These are phyloP conservation scores for Pichia pseudocactophila DNA, from an alignment of 805 yeast genomes.

Conservation along the genomic window DNA sequence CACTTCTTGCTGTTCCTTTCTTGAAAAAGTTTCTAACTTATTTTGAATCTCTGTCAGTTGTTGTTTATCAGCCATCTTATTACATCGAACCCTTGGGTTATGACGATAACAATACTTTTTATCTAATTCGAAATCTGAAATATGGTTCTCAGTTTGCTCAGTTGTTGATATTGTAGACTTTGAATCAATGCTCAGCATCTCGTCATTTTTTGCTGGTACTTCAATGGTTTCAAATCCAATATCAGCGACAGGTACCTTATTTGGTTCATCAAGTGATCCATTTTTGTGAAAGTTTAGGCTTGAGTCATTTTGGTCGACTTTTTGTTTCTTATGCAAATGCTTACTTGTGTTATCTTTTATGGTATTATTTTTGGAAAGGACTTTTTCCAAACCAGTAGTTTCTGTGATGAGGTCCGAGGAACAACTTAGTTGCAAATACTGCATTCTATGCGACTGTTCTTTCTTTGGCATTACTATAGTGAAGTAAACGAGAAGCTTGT, in stretches of 20 bases:
- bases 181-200: no score
- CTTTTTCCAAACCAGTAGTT: background rate
- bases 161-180: no score
- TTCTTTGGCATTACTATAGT: background rate
- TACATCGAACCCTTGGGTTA: constrained; percentile 77
- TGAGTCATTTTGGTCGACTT: no score
- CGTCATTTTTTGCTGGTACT: no score
- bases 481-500: no score
- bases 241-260: no score
- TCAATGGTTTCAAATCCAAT: no score
- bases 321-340: no score
- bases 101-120: constrained; percentile 84
- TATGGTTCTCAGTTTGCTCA: no score
- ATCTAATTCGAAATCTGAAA: constrained; percentile 37
- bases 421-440: constrained; percentile 3
- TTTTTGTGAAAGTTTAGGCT: no score
- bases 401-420: background rate
- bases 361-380: background rate
- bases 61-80: constrained; percentile 54
- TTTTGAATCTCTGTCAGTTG: constrained; percentile 58
- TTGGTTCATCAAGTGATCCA: no score
- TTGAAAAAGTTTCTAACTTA: constrained; percentile 48
- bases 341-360: background rate
- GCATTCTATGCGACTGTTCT: background rate
- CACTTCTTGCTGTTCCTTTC: constrained; percentile 68